A percentile compares a stretch with the other conserved stretches of the same genome.
Evolutionary conservation across 1,284 basidiomycete genomes (phyloP).

Genomic region (Coniophora puteana): DNA sequence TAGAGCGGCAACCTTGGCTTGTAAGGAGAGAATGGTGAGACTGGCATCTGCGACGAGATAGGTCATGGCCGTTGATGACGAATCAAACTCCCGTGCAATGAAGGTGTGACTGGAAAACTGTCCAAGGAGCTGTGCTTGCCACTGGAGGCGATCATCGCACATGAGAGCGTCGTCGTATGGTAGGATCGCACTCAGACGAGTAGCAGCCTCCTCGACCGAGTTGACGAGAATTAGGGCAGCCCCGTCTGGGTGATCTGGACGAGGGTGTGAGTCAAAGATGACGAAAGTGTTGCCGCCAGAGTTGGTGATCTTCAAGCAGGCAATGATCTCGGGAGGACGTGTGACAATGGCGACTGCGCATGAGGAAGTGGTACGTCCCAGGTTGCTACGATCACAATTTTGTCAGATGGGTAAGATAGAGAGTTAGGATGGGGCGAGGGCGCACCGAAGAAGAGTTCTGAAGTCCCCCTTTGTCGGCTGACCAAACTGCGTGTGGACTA

Average conservation of each 20-base stretch:
- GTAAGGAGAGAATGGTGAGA: conserved; percentile 38
- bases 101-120: conserved; percentile 58
- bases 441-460: conserved; percentile 41
- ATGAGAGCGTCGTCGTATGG: conserved; percentile 37
- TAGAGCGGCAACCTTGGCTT: conserved; percentile 36
- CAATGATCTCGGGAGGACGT: conserved; percentile 64
- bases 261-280: conserved; percentile 63
- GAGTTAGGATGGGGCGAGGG: not conserved
- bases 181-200: conserved; percentile 45
- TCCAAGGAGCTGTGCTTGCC: conserved; percentile 60
- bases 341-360: conserved; percentile 55
- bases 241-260: conserved; percentile 52
- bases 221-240: conserved; percentile 49
- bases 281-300: conserved; percentile 37
- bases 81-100: conserved; percentile 21
- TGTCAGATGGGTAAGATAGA: not conserved
- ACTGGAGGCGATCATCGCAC: conserved; percentile 45
- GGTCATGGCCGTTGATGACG: conserved; percentile 14
- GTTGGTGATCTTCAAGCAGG: conserved; percentile 46
- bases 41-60: conserved; percentile 45
- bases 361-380: conserved; percentile 1
- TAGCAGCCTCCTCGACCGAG: conserved; percentile 37
- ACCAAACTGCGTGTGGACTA: conserved; percentile 36
- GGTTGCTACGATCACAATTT: not conserved
- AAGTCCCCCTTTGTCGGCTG: conserved; percentile 38